Evolutionary conservation across 2,329 filamentous ascomycete genomes (phyloP).

Genomic region (Trichoderma afroharzianum): DNA sequence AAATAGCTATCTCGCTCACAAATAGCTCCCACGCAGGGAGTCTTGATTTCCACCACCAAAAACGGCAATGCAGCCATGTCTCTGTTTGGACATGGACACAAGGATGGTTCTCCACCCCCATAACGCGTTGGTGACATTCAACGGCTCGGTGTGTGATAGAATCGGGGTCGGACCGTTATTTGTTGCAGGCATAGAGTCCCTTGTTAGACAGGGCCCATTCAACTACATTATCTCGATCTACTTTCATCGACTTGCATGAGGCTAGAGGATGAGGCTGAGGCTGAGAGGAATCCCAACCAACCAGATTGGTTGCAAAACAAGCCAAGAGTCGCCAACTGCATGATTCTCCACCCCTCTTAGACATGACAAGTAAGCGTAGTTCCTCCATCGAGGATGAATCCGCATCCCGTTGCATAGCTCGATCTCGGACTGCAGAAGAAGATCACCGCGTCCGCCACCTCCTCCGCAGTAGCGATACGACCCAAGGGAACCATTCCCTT

Average conservation of each 20-base stretch:
- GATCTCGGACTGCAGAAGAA: slow-evolving; percentile 49
- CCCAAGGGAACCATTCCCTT: slow-evolving; percentile 16
- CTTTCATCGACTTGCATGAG: not conserved
- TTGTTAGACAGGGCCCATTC: not conserved
- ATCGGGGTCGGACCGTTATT: not conserved
- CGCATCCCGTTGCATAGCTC: slow-evolving; percentile 15
- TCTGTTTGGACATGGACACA: not conserved
- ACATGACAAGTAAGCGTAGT: slow-evolving; percentile 15
- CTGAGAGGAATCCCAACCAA: not conserved
- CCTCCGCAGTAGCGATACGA: slow-evolving; percentile 61
- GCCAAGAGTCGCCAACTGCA: not conserved
- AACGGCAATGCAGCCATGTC: not conserved
- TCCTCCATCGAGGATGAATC: slow-evolving; percentile 17
- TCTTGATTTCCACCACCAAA: not conserved
- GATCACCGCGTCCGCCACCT: slow-evolving; percentile 68
- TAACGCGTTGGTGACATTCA: not conserved
- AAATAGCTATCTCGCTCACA: not conserved
- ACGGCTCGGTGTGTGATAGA: not conserved
- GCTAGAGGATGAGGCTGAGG: not conserved
- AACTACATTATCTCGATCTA: not conserved
- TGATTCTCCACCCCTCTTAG: not conserved
- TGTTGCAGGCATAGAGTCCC: not conserved
- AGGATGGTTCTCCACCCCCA: not conserved
- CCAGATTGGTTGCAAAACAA: not conserved
- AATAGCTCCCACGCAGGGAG: not conserved